Base-by-base conservation (phyloP, 148 eudicot genomes). In the Mesembryanthemum crystallinum region DNA sequence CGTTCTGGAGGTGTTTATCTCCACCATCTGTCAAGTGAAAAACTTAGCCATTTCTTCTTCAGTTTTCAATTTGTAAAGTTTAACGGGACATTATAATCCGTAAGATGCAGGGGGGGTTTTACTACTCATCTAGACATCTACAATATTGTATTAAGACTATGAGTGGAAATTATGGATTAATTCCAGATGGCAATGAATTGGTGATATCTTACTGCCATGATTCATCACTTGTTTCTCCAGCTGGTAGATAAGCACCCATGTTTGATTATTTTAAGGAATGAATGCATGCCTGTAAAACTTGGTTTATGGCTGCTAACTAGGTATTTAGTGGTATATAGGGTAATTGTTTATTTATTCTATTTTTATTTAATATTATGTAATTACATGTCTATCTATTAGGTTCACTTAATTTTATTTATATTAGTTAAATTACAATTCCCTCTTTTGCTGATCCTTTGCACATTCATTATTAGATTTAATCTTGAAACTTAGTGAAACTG, bases 131-230 rank as follows among this genome's bases (percentile, higher is more conserved):
- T 13, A 59, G 12, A 59, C 30, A 67, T 68, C 82, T 65, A 72
- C 54, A 33, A 71, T 28, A 24, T 79, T 35, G 49, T 45, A 27
- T 49, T 71, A n/a, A 18, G 20, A 39, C 58, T 43, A 54, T 45
- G 37, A 73, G 45, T 58, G 24, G 74, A 55, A 67, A 70, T 74
- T 79, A 62, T 80, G 76, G 67, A 71, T 65, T 79, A 37, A 27
- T 49, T 71, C 61, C 39, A 23, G 18, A 33, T 51, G 55, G 27
- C 71, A 51, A 15, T 35, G 29, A 23, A 11, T 23, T 74, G 54
- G 23, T 24, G 24, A 18, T 59, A 32, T 52, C 62, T 60, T 33
- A 13, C 12, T 67, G 12, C 43, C 66, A 18, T 43, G 49, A 7
- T 30, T 66, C 5, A 12, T 49, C 74, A 30, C 20, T 27, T 14